Base-by-base conservation (phyloP, 345 rosid genomes). In the Stellera chamaejasme region DNA sequence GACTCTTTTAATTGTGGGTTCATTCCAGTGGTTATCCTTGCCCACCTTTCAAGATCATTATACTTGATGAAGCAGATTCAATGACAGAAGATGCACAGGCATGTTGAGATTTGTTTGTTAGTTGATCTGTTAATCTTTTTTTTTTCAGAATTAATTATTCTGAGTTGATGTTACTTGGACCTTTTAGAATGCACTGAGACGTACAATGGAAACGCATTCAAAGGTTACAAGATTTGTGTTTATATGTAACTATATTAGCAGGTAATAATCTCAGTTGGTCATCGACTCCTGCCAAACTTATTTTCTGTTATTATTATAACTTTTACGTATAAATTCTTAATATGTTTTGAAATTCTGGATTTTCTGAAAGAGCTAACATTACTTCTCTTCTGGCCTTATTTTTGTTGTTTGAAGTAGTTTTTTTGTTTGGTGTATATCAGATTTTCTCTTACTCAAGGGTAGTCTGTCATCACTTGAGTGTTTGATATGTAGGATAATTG, bases 81-180 rank as follows among this genome's bases (percentile, higher is more conserved):
- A 93, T 93, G 96, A 90, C 96, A 2, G 95, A 93, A 81, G 99
- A 93, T 78, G 97, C 99, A 60, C 99, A 93, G 97, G 97, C 75
- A 84, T 57, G 64, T 54, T 61, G 56, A 16, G 23, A 64, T 55
- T 51, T 54, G 7, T 9, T 32, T 32, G 39, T 32, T 32, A 32
- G 39, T 32, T 8, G 39, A 8, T 32, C 39, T 32, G 39, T 32
- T 8, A 8, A 1, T 32, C 39, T 32, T 3, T 32, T 32, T 8
- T 32, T 32, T 32, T 32, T 5, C 7, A 32, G 39, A 32, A 32
- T 32, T 32, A 32, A 32, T 32, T 32, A 32, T 51, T 59, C 14
- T 39, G 9, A 58, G 13, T 45, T 42, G 11, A 45, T 16, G 45
- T 58, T 52, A 48, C 13, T 28, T 50, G 41, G 48, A 47, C 19